A percentile compares a stretch with the other conserved stretches of the same genome.
phyloP scores from a whole-genome alignment of 192 early-diverging fungal species.

The Geosiphon pyriformis region DNA sequence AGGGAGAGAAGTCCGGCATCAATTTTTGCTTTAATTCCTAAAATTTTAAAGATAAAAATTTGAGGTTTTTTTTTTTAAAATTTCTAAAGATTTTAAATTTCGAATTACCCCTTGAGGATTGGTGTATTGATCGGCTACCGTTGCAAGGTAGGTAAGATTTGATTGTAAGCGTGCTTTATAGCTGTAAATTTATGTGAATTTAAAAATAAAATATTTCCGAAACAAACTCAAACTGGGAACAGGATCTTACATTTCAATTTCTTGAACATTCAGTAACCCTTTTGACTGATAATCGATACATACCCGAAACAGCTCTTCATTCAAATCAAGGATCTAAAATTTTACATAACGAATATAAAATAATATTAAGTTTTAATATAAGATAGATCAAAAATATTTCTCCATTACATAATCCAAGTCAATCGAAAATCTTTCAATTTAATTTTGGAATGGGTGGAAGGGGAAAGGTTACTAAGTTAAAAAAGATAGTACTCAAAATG shows the following conservation, averaged over 20 bases:
- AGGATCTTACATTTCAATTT: neutral
- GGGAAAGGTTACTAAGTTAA: neutral
- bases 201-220: neutral
- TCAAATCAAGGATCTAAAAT: constrained; percentile 20
- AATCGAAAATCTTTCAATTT: neutral
- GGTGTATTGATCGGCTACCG: constrained; percentile 18
- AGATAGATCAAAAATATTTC: neutral
- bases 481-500: neutral
- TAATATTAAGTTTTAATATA: neutral
- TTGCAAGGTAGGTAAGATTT: constrained; percentile 21
- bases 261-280: neutral
- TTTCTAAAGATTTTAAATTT: neutral
- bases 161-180: constrained; percentile 20
- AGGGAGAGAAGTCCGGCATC: constrained; percentile 13
- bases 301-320: constrained; percentile 19
- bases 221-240: neutral
- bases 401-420: neutral
- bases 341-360: neutral
- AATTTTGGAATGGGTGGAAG: neutral
- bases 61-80: neutral
- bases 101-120: constrained; percentile 13
- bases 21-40: constrained; percentile 15
- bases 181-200: neutral
- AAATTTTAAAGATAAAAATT: neutral
- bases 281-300: constrained; percentile 23